Evolutionary conservation across 352 stramenopile species (phyloP).

Genomic region (Pythium aquatile): DNA sequence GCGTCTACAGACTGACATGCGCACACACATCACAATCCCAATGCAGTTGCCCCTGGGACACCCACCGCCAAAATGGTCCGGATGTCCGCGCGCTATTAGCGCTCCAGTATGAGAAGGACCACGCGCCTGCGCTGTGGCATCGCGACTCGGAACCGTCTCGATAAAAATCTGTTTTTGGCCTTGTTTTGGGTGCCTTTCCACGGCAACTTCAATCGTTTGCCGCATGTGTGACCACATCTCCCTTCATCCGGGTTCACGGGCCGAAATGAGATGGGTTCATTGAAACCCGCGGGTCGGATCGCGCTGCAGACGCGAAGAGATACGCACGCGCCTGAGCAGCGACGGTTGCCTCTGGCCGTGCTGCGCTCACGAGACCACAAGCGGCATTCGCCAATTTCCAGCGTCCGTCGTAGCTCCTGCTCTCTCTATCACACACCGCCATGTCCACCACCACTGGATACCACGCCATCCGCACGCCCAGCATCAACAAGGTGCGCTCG

Average conservation of each 20-base stretch:
- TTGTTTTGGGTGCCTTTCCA: slow-evolving; percentile 6
- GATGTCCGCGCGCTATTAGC: slow-evolving; percentile 11
- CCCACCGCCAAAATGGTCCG: slow-evolving; percentile 3
- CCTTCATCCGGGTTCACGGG: neutral
- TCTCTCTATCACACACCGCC: neutral
- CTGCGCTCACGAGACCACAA: neutral
- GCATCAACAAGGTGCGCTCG: slow-evolving; percentile 84
- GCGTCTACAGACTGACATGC: neutral
- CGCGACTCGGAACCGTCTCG: neutral
- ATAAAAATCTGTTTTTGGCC: slow-evolving; percentile 6
- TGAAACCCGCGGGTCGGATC: slow-evolving; percentile 19
- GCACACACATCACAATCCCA: slow-evolving; percentile 16
- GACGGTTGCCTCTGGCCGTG: neutral
- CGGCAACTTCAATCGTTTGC: slow-evolving; percentile 1
- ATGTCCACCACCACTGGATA: slow-evolving; percentile 44
- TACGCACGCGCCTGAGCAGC: slow-evolving; percentile 15
- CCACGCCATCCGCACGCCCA: slow-evolving; percentile 80
- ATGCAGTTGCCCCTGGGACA: slow-evolving; percentile 11
- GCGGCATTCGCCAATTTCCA: slow-evolving; percentile 20
- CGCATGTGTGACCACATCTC: neutral
- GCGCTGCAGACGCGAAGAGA: slow-evolving; percentile 11
- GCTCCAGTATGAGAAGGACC: slow-evolving; percentile 16
- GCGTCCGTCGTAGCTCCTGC: neutral
- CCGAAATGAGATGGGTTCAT: neutral
- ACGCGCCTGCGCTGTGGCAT: neutral